phyloP scores from a whole-genome alignment of 1,139 yeast species.

The Debaryomyces nepalensis region DNA sequence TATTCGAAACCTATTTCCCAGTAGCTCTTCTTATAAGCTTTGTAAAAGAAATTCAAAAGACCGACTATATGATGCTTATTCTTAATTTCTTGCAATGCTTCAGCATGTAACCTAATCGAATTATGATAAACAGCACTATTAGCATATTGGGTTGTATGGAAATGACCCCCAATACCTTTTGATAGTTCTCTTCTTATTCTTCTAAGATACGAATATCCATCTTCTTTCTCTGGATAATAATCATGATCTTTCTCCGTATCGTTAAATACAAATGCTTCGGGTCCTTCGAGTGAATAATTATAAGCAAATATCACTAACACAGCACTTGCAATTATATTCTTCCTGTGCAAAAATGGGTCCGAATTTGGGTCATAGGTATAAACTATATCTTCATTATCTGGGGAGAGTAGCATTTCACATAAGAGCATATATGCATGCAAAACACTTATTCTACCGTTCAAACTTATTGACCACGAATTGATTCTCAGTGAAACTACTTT shows the following conservation, averaged over 20 bases:
- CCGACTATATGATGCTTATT: conserved; percentile 59
- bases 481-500: conserved; percentile 42
- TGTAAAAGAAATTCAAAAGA: conserved; percentile 53
- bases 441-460: conserved; percentile 38
- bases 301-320: conserved; percentile 55
- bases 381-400: conserved; percentile 40
- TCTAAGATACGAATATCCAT: conserved; percentile 45
- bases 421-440: conserved; percentile 65
- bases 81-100: conserved; percentile 44
- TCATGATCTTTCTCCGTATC: conserved; percentile 18
- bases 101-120: conserved; percentile 43
- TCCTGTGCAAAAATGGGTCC: conserved; percentile 37
- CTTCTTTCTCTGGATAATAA: conserved; percentile 26
- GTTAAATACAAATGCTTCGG: conserved; percentile 36
- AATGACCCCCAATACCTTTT: conserved; percentile 18
- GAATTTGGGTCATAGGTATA: conserved; percentile 48
- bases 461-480: conserved; percentile 39
- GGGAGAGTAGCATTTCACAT: conserved; percentile 63
- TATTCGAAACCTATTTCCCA: conserved; percentile 67
- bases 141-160: conserved; percentile 15
- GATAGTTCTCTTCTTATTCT: conserved; percentile 37
- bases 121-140: conserved; percentile 37
- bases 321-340: conserved; percentile 52
- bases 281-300: conserved; percentile 45
- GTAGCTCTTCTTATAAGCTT: conserved; percentile 50